phyloP scores from a whole-genome alignment of 2,329 filamentous ascomycete genomes.

The Acephala macrosclerotiorum region DNA sequence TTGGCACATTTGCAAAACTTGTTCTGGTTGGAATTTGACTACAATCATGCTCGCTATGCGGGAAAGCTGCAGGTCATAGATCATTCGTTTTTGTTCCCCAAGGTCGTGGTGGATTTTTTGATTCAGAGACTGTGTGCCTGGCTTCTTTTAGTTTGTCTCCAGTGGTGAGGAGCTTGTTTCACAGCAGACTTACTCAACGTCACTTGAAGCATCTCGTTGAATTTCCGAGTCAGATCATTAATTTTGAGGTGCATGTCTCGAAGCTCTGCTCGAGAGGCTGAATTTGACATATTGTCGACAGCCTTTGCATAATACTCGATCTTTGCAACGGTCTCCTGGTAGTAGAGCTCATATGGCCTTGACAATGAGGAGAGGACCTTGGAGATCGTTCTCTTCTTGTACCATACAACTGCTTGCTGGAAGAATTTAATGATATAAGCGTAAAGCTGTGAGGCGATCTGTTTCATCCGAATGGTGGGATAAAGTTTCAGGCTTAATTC shows the following conservation, averaged over 20 bases:
- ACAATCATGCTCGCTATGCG: too few relatives aligned
- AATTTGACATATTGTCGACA: not conserved
- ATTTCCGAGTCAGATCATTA: too few relatives aligned
- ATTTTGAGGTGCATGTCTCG: constrained; percentile 1
- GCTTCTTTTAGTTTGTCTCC: too few relatives aligned
- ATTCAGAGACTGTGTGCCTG: too few relatives aligned
- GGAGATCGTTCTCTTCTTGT: constrained; percentile 24
- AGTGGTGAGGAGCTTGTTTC: too few relatives aligned
- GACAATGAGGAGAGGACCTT: not conserved
- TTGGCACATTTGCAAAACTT: too few relatives aligned
- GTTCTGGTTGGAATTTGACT: too few relatives aligned
- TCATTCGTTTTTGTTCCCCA: too few relatives aligned
- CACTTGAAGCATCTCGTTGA: too few relatives aligned
- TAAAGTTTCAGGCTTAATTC: constrained; percentile 29
- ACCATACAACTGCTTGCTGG: constrained; percentile 39
- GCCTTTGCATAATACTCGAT: not conserved
- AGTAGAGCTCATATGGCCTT: not conserved
- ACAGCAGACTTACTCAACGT: too few relatives aligned
- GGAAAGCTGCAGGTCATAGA: too few relatives aligned
- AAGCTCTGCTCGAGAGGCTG: constrained; percentile 5
- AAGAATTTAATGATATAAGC: constrained; percentile 41
- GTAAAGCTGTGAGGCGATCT: constrained; percentile 38
- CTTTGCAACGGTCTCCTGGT: not conserved
- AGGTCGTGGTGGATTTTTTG: too few relatives aligned
- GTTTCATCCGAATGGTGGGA: constrained; percentile 35